Base-by-base conservation (phyloP, 495 filamentous ascomycete species). In the Neurospora africana region DNA sequence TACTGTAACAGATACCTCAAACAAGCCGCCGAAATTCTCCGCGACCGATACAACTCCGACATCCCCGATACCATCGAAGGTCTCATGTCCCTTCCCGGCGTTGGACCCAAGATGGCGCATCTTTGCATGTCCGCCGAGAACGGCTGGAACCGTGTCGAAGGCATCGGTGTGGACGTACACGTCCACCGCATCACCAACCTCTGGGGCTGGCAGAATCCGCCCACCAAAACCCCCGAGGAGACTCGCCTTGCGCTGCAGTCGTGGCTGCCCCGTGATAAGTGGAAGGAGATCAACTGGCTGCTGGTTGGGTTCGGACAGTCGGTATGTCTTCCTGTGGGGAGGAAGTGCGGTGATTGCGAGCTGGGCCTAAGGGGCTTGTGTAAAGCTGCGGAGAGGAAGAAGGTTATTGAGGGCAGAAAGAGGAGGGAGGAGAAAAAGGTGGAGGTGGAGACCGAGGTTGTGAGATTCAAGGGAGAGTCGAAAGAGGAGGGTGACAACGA, bases 31-130 rank as follows among this genome's bases (percentile, higher is more conserved):
- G 76, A 84, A 9, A 90, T 97, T 47, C 84, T 97, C 2, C 84
- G 87, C 11, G 91, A 96, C 71, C 71, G 88, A 33, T 91, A 87
- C 76, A 78, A 79, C 67, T 87, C 88, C 38, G 95, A 98, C 80
- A 97, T 99, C 73, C 96, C 95, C 0, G 84, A 89, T 69, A 92
- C 93, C 0, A 86, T 94, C 23, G 89, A 90, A 68, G 94, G 90
- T 0, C 84, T 99, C 21, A 89, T 90, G 77, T 86, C 88, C 8
- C 87, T 99, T 0, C 95, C 95, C 0, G 95, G 95, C 3, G 95
- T 99, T 0, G 95, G 95, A 0, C 95, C 95, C 7, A 99, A 99
- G 82, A 99, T 99, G 95, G 95, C 92, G 23, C 93, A 96, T 77
- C 86, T 99, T 5, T 97, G 93, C 80, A 88, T 98, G 87, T 90